These are phyloP conservation scores for Pleurotus giganteus DNA, from an alignment of 768 basidiomycete species.

Conservation along the genomic window DNA sequence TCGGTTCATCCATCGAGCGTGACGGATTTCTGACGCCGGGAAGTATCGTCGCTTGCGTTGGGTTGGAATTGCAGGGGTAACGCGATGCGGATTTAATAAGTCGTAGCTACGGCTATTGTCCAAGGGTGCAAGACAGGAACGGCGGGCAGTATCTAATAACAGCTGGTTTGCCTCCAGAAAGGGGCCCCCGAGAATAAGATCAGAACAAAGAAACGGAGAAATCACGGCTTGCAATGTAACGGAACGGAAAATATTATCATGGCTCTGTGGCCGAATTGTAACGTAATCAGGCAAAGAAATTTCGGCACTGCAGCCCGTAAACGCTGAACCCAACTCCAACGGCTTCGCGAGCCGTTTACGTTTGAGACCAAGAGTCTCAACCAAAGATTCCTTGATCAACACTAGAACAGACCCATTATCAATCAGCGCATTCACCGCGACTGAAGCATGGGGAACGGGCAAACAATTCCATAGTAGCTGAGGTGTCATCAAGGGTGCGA, in stretches of 20 bases:
- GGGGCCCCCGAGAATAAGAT: background rate
- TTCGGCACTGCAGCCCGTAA: no score
- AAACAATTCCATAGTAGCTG: no score
- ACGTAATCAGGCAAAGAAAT: background rate
- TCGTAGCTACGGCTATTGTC: background rate
- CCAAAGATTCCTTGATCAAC: background rate
- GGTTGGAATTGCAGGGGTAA: no score
- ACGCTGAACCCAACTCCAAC: background rate
- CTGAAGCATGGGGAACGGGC: background rate
- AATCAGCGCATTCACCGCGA: background rate
- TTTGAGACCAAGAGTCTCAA: background rate
- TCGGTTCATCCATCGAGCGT: no score
- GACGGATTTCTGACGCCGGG: no score
- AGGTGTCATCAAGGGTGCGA: no score
- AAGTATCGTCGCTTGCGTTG: no score
- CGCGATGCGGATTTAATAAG: no score
- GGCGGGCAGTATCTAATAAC: background rate
- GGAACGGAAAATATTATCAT: background rate
- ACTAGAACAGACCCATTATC: background rate
- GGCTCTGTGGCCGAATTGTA: background rate
- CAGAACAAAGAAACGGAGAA: background rate
- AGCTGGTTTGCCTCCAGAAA: background rate
- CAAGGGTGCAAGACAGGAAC: background rate
- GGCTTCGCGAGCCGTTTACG: background rate
- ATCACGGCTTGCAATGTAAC: background rate